These are phyloP conservation scores for Aspergillus transmontanensis DNA, from an alignment of 2,329 filamentous ascomycete genomes.

Conservation along the genomic window DNA sequence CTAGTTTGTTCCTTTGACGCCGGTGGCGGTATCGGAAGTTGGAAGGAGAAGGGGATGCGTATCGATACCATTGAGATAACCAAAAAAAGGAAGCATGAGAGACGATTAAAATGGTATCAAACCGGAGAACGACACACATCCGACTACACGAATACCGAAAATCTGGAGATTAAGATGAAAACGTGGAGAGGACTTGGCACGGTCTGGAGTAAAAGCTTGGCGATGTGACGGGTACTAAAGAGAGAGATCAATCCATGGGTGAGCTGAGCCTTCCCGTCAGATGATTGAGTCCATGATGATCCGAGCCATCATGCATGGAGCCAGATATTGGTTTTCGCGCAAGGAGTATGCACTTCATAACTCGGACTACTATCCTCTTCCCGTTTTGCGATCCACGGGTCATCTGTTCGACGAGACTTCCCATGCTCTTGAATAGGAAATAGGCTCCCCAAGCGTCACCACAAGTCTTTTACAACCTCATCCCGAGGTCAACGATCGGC, in stretches of 20 bases:
- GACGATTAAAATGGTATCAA: background rate
- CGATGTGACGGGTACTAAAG: background rate
- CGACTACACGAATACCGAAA: background rate
- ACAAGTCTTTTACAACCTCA: background rate
- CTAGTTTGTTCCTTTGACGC: background rate
- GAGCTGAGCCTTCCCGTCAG: background rate
- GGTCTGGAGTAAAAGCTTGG: conserved; percentile 5
- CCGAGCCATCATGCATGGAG: background rate
- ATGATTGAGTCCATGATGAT: background rate
- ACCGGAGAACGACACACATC: background rate
- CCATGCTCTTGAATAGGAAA: background rate
- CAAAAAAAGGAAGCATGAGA: background rate
- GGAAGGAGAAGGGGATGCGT: background rate
- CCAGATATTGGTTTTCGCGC: background rate
- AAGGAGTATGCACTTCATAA: background rate
- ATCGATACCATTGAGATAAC: background rate
- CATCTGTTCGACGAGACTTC: background rate
- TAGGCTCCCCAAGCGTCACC: conserved; percentile 1
- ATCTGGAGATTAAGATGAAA: background rate
- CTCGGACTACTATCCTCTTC: background rate
- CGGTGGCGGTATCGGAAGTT: background rate
- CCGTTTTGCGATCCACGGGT: background rate
- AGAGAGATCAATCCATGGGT: background rate
- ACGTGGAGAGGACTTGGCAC: conserved; percentile 2
- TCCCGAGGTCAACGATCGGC: background rate